A percentile compares a stretch with the other conserved stretches of the same genome.
Evolutionary conservation across 1,284 basidiomycete genomes (phyloP).

Genomic region (Papiliotrema fonsecae): DNA sequence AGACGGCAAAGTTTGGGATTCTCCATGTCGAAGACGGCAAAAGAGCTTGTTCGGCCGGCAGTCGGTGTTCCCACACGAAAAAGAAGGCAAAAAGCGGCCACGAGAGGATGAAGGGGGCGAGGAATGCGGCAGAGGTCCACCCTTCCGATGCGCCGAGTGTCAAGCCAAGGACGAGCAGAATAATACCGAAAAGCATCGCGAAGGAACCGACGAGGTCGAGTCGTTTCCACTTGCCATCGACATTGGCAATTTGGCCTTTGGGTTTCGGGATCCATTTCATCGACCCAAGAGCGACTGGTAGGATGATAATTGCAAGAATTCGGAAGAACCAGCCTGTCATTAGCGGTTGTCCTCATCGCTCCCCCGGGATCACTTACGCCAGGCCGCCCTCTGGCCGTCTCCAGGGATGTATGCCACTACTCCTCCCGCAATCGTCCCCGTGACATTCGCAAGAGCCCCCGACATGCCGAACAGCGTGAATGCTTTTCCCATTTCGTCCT

Average conservation of each 20-base stretch:
- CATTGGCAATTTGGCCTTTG: slow-evolving; percentile 9
- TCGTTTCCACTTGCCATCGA: slow-evolving; percentile 16
- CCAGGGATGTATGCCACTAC: slow-evolving; percentile 31
- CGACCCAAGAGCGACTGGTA: slow-evolving; percentile 14
- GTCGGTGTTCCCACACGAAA: slow-evolving; percentile 16
- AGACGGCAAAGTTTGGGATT: slow-evolving; percentile 24
- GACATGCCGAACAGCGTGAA: slow-evolving; percentile 9
- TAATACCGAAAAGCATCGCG: slow-evolving; percentile 22
- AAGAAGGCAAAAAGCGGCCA: slow-evolving; percentile 26
- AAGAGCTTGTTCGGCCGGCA: slow-evolving; percentile 9
- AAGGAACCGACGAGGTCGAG: slow-evolving; percentile 27
- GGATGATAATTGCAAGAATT: slow-evolving; percentile 31
- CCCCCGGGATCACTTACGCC: slow-evolving; percentile 5
- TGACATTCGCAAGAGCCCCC: slow-evolving; percentile 14
- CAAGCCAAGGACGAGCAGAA: slow-evolving; percentile 28
- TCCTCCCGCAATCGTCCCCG: slow-evolving; percentile 22
- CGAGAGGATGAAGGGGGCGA: slow-evolving; percentile 30
- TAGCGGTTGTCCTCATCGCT: neutral
- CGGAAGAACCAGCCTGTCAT: slow-evolving; percentile 36
- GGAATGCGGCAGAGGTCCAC: slow-evolving; percentile 20
- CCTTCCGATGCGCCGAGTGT: slow-evolving; percentile 31
- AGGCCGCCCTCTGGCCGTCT: slow-evolving; percentile 27
- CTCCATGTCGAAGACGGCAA: slow-evolving; percentile 22
- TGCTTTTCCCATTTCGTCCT: slow-evolving; percentile 2
- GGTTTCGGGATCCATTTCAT: slow-evolving; percentile 18